Percentiles rank a stretch among this genome's conserved stretches.
phyloP scores from a whole-genome alignment of 805 yeast genomes.

The Candida nanaspora region DNA sequence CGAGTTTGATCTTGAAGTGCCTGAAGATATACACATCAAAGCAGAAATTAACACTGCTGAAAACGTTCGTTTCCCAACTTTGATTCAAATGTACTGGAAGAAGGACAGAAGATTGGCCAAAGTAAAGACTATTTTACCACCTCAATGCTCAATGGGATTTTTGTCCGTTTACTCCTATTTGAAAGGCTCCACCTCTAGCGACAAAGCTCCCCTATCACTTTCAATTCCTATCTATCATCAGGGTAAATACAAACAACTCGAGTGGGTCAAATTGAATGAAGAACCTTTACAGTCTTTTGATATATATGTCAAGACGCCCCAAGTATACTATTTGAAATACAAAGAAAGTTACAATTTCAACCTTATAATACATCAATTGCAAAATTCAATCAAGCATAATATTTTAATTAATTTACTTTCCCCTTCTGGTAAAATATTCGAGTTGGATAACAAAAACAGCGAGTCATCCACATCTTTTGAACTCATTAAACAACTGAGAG shows the following conservation, averaged over 20 bases:
- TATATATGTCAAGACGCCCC: constrained; percentile 80
- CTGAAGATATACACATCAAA: constrained; percentile 60
- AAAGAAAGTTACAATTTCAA: constrained; percentile 61
- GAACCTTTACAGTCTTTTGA: constrained; percentile 62
- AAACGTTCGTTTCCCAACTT: constrained; percentile 27
- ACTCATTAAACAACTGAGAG: constrained; percentile 53
- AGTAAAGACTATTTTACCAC: constrained; percentile 77
- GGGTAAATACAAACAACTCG: constrained; percentile 55
- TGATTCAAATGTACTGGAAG: constrained; percentile 76
- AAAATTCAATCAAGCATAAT: constrained; percentile 19
- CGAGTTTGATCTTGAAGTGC: constrained; percentile 71
- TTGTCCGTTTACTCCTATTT: constrained; percentile 56
- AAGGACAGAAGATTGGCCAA: constrained; percentile 60
- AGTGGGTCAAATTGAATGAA: constrained; percentile 61
- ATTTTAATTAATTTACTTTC: constrained; percentile 60
- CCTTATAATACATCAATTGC: constrained; percentile 36
- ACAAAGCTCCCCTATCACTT: constrained; percentile 61
- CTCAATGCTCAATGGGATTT: constrained; percentile 58
- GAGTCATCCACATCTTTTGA: constrained; percentile 39
- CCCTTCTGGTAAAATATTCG: constrained; percentile 74
- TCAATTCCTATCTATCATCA: constrained; percentile 70
- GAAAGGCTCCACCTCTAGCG: constrained; percentile 31
- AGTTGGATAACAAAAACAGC: constrained; percentile 39
- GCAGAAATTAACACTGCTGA: constrained; percentile 39
- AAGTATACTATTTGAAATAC: constrained; percentile 50